These are phyloP conservation scores for Pseudogymnoascus sp. DNA, from an alignment of 2,329 filamentous ascomycete species.

Conservation along the genomic window DNA sequence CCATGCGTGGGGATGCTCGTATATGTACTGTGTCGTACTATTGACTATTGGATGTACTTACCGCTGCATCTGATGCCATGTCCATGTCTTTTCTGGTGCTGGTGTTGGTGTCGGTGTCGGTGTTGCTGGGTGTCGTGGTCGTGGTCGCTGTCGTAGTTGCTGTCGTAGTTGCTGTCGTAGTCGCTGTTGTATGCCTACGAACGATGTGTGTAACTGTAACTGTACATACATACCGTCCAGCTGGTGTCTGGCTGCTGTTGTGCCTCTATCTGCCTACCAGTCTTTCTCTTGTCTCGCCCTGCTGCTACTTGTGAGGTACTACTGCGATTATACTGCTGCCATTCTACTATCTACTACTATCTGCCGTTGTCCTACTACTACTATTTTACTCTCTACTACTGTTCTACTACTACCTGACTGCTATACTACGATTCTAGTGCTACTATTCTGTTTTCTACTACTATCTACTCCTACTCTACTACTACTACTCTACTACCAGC, in stretches of 20 bases:
- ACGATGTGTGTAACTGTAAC: background rate
- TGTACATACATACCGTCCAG: background rate
- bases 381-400: background rate
- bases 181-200: too few relatives aligned
- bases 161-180: background rate
- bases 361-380: background rate
- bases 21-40: background rate
- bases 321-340: background rate
- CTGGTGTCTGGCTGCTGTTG: background rate
- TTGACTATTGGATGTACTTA: background rate
- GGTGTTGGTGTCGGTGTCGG: background rate
- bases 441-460: background rate
- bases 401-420: background rate
- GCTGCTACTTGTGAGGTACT: background rate
- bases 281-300: background rate
- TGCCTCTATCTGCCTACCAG: background rate
- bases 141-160: background rate
- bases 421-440: background rate
- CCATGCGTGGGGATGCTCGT: background rate
- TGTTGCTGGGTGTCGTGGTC: background rate
- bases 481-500: background rate
- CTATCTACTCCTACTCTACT: background rate
- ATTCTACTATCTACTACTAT: background rate
- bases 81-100: background rate
- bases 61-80: slow-evolving; percentile 1